Evolutionary conservation across 768 basidiomycete species (phyloP).

Genomic region (Coprinopsis strossmayeri): DNA sequence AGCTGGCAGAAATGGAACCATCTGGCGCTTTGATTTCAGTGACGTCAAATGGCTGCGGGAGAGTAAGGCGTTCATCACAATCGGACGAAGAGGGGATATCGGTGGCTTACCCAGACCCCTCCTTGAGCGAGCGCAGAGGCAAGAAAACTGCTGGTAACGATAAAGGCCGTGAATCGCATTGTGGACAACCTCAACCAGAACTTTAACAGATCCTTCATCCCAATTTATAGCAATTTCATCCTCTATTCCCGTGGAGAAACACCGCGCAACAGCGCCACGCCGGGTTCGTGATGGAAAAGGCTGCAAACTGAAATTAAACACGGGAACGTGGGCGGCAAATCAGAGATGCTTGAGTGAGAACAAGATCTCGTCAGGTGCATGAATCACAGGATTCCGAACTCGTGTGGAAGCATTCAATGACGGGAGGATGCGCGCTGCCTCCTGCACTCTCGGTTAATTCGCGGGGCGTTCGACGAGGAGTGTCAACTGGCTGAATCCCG

Average conservation of each 20-base stretch:
- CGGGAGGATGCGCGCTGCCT: not conserved
- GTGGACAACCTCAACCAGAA: no score
- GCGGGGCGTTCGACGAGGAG: not conserved
- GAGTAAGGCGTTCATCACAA: not conserved
- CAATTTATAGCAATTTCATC: no score
- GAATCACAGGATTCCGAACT: not conserved
- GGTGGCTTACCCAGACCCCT: not conserved
- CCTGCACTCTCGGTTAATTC: not conserved
- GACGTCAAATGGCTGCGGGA: conserved; percentile 39
- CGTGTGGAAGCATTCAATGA: not conserved
- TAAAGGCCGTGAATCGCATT: not conserved
- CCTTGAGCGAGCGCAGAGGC: not conserved
- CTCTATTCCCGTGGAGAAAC: no score
- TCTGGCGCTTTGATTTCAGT: conserved; percentile 44
- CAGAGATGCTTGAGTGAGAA: not conserved
- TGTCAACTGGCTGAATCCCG: no score
- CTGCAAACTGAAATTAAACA: no score
- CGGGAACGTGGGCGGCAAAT: no score
- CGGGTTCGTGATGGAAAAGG: no score
- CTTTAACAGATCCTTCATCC: no score
- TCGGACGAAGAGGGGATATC: not conserved
- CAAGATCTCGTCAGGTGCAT: not conserved
- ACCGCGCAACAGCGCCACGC: no score
- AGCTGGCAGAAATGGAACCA: conserved; percentile 50
- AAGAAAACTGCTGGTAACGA: not conserved